A percentile compares a stretch with the other conserved stretches of the same genome.
phyloP scores from a whole-genome alignment of 1,139 yeast genomes.

The Taphrina communis region DNA sequence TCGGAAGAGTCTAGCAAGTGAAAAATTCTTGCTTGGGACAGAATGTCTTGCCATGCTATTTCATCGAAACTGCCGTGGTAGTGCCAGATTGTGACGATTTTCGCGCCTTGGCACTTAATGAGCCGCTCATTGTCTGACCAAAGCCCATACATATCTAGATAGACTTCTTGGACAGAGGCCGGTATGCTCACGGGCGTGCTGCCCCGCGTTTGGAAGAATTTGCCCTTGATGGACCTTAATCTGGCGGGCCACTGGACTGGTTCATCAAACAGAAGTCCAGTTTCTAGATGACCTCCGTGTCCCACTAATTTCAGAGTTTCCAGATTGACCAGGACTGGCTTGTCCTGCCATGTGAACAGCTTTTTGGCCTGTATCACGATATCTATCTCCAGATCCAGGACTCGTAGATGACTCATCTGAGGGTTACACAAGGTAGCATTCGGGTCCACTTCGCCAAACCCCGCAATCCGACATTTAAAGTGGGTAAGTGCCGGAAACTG shows the following conservation, averaged over 20 bases:
- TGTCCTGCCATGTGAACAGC: conserved; percentile 4
- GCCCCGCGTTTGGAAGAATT: background rate
- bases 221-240: background rate
- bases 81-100: background rate
- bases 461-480: too few species aligned
- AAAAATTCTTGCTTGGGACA: background rate
- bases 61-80: background rate
- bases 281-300: too few species aligned
- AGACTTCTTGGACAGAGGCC: background rate
- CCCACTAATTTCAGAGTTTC: background rate
- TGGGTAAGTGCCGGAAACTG: conserved; percentile 7
- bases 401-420: background rate
- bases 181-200: background rate
- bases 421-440: background rate
- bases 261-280: background rate
- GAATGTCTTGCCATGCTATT: background rate
- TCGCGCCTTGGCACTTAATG: background rate
- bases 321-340: background rate
- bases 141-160: background rate
- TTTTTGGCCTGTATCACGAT: too few species aligned
- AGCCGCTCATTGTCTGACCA: background rate
- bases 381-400: background rate
- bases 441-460: too few species aligned
- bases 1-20: background rate
- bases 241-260: background rate